Base-by-base conservation (phyloP, 257 asterid genomes). In the Plantago elongata region DNA sequence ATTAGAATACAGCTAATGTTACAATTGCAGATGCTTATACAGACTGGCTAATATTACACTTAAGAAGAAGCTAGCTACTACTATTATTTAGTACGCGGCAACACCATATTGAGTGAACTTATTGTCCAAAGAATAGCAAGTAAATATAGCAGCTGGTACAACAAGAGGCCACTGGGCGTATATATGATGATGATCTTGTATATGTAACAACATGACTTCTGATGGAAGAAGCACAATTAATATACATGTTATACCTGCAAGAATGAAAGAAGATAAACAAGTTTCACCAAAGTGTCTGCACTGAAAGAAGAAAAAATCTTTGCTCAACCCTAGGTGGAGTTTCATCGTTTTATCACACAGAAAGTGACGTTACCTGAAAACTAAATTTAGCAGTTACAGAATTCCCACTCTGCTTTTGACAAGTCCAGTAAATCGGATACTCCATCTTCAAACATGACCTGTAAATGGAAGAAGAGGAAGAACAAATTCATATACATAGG, bases 371-470 rank as follows among this genome's bases (percentile, higher is more conserved):
- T 72, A 79, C 95, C 86, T 79, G 79, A 70, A 44, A 67, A 54
- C 43, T 65, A 66, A 51, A 61, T 65, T 73, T 55, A 67, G 56
- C 65, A 64, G 66, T 75, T 74, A 72, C 85, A 84, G 50, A 81
- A 80, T 64, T 81, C 92, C 99, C 99, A 93, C 42, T 83, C 85
- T 79, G 77, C 88, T 73, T 80, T 79, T 52, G 99, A 83, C 79
- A 93, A 68, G 83, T 93, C 95, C 64, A 87, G 65, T 54, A 79
- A 71, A 60, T 87, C 89, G 2, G 77, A 62, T 60, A 55, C 64
- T 64, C 99, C 99, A 47, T 86, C 94, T 69, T 85, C 97, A 75
- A 84, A 93, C 92, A 89, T 75, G 73, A 93, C 77, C 97, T 89
- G 91, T 42, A 60, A 43, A 51, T 45, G 22, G 77, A 22, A 55